These are phyloP conservation scores for Mycosphaerella arachidis DNA, from an alignment of 2,329 filamentous ascomycete species.

Conservation along the genomic window DNA sequence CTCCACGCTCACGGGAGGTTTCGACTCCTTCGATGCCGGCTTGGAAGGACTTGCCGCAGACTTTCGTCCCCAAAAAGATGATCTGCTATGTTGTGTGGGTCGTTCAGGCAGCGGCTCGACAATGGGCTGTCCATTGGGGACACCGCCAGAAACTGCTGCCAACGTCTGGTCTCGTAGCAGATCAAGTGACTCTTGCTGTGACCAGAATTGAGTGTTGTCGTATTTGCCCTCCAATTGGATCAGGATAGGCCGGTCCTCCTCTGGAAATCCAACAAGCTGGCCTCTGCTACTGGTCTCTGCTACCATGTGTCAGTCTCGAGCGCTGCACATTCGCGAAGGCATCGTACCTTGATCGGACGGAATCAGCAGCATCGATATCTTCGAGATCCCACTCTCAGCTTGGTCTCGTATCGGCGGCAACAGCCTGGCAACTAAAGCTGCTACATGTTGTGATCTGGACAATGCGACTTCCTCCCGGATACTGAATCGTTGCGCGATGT, in stretches of 20 bases:
- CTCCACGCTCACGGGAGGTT: slow-evolving; percentile 21
- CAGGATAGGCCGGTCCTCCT: slow-evolving; percentile 24
- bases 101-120: slow-evolving; percentile 8
- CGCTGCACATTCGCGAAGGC: neutral
- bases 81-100: slow-evolving; percentile 10
- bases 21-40: slow-evolving; percentile 1
- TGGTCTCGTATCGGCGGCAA: slow-evolving; percentile 23
- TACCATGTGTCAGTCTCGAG: slow-evolving; percentile 11
- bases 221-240: slow-evolving; percentile 28
- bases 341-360: slow-evolving; percentile 31
- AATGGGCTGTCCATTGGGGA: neutral
- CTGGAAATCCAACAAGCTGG: slow-evolving; percentile 24
- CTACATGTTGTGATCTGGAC: slow-evolving; percentile 31
- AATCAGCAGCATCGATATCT: slow-evolving; percentile 28
- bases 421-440: slow-evolving; percentile 25
- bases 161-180: slow-evolving; percentile 24
- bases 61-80: slow-evolving; percentile 22
- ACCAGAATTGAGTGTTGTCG: slow-evolving; percentile 32
- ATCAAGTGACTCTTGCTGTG: slow-evolving; percentile 28
- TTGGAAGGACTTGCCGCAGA: slow-evolving; percentile 5
- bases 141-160: slow-evolving; percentile 15
- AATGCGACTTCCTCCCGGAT: slow-evolving; percentile 29
- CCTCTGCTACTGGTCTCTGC: slow-evolving; percentile 19
- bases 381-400: slow-evolving; percentile 27
- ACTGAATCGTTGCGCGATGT: slow-evolving; percentile 21